Evolutionary conservation across 2,329 filamentous ascomycete genomes (phyloP), one percentile per base, ranked within the genome.

Genomic region (Sclerotiophoma versabilis): DNA sequence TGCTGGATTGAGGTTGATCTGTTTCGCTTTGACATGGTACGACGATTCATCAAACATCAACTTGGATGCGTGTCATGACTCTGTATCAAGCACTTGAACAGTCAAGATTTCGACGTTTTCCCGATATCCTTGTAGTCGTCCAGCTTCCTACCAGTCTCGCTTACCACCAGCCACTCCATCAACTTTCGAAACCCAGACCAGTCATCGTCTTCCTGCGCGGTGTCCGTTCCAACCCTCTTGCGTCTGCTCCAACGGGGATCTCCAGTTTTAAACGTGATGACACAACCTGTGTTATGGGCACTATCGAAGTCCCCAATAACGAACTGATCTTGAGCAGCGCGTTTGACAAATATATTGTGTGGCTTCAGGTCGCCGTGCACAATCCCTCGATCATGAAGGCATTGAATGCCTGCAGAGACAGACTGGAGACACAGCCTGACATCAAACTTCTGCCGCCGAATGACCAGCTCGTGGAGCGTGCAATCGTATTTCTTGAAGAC

Each of bases 401-500:
- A 10, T 11, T 41, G 20, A n/a, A 49, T 14, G 15, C 19, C 29
- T 19, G 36, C 45, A 32, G 27, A 29, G 9, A 53, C 19, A 5
- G 41, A 42, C n/a, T 25, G 10, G 1, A 53, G 23, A 11, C 49
- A 57, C 11, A 32, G 10, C 12, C 19, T 23, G 12, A 49, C 22
- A 30, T 57, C 38, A 8, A 53, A 1, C n/a, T 37, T 20, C 12
- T 42, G 30, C 8, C 34, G 26, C 17, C 45, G 37, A 10, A 20
- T 33, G 2, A 54, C 32, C 23, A 50, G 20, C 6, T 54, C 49
- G 19, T 41, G 26, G 5, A 60, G 32, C n/a, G 34, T 54, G 14
- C 32, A 48, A 15, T 46, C 32, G 41, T 55, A 53, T 10, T 30
- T 41, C 9, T 43, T 32, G 29, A 55, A 55, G 0, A 49, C 39